phyloP scores from a whole-genome alignment of 257 asterid species.

The Nicotiana attenuata region DNA sequence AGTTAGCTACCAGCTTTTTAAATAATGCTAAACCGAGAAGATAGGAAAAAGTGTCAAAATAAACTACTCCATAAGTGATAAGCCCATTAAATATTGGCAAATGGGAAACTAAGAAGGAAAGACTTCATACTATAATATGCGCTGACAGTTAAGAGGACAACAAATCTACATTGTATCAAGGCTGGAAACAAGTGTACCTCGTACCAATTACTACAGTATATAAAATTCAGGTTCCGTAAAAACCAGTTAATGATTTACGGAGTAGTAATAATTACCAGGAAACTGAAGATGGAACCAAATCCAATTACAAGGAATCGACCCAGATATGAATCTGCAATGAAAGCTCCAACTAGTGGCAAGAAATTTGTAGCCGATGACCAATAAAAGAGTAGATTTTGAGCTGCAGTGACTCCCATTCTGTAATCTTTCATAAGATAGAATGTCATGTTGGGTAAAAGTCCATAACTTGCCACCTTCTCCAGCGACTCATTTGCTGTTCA shows the following conservation, averaged over 20 bases:
- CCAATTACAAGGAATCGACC: constrained; percentile 60
- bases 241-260: neutral
- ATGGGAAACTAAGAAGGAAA: neutral
- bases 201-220: neutral
- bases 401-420: constrained; percentile 35
- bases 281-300: constrained; percentile 48
- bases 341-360: constrained; percentile 58
- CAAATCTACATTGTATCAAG: neutral
- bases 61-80: neutral
- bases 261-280: constrained; percentile 34
- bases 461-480: constrained; percentile 61
- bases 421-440: constrained; percentile 52
- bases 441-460: constrained; percentile 53
- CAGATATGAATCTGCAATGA: constrained; percentile 57
- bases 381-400: constrained; percentile 34
- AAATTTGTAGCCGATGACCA: constrained; percentile 69
- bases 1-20: neutral
- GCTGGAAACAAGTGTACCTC: constrained; percentile 8
- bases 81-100: neutral
- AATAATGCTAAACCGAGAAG: neutral
- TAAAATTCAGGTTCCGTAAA: no score
- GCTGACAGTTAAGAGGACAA: neutral
- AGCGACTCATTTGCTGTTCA: constrained; percentile 54
- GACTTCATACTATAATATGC: neutral
- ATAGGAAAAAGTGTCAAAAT: neutral